Conservation (phyloP, 2,329 filamentous ascomycete species). For the Lachnellula cervina region DNA sequence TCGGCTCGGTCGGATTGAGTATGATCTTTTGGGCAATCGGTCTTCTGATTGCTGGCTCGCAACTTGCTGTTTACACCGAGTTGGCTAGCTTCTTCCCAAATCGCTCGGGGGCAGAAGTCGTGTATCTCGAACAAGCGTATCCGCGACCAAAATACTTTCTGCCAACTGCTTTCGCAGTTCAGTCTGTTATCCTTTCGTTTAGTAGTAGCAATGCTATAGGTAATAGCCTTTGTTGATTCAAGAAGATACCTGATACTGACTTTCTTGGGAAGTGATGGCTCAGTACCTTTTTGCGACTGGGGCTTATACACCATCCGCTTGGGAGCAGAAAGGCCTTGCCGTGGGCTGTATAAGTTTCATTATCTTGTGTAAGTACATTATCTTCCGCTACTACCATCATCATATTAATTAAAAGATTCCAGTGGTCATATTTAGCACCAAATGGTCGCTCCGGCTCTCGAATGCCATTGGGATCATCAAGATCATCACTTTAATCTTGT, state of each 20-base stretch:
- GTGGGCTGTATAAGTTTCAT: constrained; percentile 41
- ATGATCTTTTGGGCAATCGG: constrained; percentile 63
- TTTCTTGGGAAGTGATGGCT: constrained; percentile 44
- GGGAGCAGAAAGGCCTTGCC: constrained; percentile 64
- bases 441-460: constrained; percentile 49
- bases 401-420: background rate
- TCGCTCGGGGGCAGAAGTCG: constrained; percentile 60
- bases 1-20: constrained; percentile 57
- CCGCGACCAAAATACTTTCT: constrained; percentile 61
- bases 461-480: constrained; percentile 57
- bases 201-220: constrained; percentile 60
- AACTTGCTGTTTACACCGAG: constrained; percentile 58
- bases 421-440: constrained; percentile 50
- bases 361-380: constrained; percentile 40
- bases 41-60: constrained; percentile 51
- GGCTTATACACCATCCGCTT: constrained; percentile 46
- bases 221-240: constrained; percentile 1
- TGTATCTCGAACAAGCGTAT: constrained; percentile 64
- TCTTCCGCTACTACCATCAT: too few relatives aligned
- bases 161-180: constrained; percentile 59
- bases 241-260: background rate
- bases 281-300: constrained; percentile 58
- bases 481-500: constrained; percentile 56
- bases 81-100: constrained; percentile 61
- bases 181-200: constrained; percentile 59